Evolutionary conservation across 208 protist genomes (phyloP).

Genomic region (Porcisia deanei): DNA sequence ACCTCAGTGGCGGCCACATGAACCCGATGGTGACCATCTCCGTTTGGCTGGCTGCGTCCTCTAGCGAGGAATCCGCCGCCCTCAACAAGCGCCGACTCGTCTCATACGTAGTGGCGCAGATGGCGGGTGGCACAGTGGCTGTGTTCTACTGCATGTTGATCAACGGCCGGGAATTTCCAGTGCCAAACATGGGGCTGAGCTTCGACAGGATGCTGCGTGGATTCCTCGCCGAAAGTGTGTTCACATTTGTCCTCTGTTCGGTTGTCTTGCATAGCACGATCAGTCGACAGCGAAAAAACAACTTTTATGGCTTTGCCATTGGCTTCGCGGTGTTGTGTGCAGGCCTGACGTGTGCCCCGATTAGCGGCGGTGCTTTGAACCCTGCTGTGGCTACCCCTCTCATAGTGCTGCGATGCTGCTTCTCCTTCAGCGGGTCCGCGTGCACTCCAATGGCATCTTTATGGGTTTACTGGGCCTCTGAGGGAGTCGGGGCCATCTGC

Average conservation of each 20-base stretch:
- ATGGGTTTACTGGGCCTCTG: constrained; percentile 70
- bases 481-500: constrained; percentile 61
- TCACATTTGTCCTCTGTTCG: constrained; percentile 81
- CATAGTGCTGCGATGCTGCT: constrained; percentile 67
- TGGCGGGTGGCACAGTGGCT: constrained; percentile 60
- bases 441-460: constrained; percentile 66
- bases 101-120: constrained; percentile 76
- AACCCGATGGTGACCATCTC: constrained; percentile 84
- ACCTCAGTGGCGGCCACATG: constrained; percentile 82
- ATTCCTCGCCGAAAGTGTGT: constrained; percentile 79
- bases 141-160: constrained; percentile 70
- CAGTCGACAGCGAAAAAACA: constrained; percentile 66
- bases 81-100: constrained; percentile 63
- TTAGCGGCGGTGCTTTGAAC: constrained; percentile 83
- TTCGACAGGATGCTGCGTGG: constrained; percentile 65
- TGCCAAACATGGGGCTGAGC: constrained; percentile 66
- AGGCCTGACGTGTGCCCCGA: constrained; percentile 52
- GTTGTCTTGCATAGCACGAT: constrained; percentile 78
- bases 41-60: constrained; percentile 65
- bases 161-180: constrained; percentile 56
- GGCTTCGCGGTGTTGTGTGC: constrained; percentile 75
- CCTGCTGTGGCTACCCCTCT: constrained; percentile 67
- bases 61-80: constrained; percentile 31
- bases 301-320: constrained; percentile 83
- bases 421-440: constrained; percentile 40